Evolutionary conservation across 441 rosid species (phyloP).

Genomic region (Populus trichocarpa): DNA sequence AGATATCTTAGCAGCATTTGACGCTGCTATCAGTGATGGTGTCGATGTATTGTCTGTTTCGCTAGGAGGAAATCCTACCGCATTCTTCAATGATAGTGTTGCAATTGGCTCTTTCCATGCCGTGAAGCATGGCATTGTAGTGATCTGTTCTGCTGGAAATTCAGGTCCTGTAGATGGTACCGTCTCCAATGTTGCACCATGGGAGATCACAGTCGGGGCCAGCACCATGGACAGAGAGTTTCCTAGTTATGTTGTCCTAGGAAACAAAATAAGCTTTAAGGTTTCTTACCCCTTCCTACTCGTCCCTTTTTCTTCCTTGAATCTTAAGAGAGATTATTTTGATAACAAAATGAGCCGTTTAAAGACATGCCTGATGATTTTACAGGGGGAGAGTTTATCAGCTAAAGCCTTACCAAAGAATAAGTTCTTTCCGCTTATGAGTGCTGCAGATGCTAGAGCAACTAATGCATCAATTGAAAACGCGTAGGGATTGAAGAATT

Average conservation of each 20-base stretch:
- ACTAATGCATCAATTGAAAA: slow-evolving; percentile 44
- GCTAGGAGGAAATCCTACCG: slow-evolving; percentile 33
- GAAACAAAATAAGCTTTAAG: slow-evolving; percentile 32
- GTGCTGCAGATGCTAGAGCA: slow-evolving; percentile 50
- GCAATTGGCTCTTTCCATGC: slow-evolving; percentile 71
- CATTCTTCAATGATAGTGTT: slow-evolving; percentile 37
- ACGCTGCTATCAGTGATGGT: slow-evolving; percentile 59
- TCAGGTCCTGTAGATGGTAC: slow-evolving; percentile 38
- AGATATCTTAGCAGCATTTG: slow-evolving; percentile 59
- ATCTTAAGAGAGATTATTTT: neutral
- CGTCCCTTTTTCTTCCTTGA: neutral
- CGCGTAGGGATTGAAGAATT: slow-evolving; percentile 32
- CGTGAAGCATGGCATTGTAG: slow-evolving; percentile 42
- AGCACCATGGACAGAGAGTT: slow-evolving; percentile 60
- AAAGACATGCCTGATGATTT: neutral
- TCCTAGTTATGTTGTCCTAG: slow-evolving; percentile 38
- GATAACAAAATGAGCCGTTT: too few relatives aligned
- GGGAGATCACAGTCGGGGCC: slow-evolving; percentile 52
- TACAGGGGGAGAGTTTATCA: slow-evolving; percentile 22
- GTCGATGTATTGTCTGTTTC: slow-evolving; percentile 71
- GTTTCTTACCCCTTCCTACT: slow-evolving; percentile 10
- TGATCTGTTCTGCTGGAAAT: slow-evolving; percentile 61
- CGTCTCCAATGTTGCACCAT: slow-evolving; percentile 49
- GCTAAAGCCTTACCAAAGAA: slow-evolving; percentile 38
- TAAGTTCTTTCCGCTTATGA: slow-evolving; percentile 53